A percentile compares a stretch with the other conserved stretches of the same genome.
These are phyloP conservation scores for Tricholoma bakamatsutake DNA, from an alignment of 768 basidiomycete species.

Conservation along the genomic window DNA sequence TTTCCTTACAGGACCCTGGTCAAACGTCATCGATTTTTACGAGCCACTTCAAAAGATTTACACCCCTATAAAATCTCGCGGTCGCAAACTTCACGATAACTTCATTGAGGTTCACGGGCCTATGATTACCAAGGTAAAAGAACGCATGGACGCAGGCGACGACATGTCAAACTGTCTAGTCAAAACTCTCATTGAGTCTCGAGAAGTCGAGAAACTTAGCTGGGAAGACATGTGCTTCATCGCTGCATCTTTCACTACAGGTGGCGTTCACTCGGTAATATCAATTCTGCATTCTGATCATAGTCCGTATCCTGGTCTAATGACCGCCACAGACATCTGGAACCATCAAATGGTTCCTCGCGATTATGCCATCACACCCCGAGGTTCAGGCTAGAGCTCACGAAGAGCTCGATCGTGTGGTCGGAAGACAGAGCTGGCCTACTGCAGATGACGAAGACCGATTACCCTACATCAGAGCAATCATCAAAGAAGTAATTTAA, in stretches of 20 bases:
- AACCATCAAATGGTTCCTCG: conserved; percentile 31
- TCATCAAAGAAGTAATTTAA: conserved; percentile 20
- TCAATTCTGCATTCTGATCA: not conserved
- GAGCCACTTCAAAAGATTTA: conserved; percentile 34
- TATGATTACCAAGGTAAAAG: conserved; percentile 32
- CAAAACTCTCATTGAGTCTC: conserved; percentile 29
- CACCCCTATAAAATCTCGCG: conserved; percentile 29
- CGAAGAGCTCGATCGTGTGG: conserved; percentile 24
- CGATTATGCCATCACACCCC: conserved; percentile 25
- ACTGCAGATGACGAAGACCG: conserved; percentile 21
- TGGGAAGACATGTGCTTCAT: conserved; percentile 34
- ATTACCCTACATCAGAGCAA: conserved; percentile 29
- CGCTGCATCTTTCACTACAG: conserved; percentile 34
- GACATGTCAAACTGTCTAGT: conserved; percentile 37
- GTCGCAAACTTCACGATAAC: conserved; percentile 29
- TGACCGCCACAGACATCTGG: conserved; percentile 22
- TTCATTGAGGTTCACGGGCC: conserved; percentile 31
- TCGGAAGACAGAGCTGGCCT: conserved; percentile 24
- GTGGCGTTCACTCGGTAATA: conserved; percentile 35
- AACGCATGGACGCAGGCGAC: conserved; percentile 28
- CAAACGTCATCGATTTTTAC: conserved; percentile 40
- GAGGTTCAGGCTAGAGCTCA: conserved; percentile 23
- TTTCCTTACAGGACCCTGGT: conserved; percentile 31
- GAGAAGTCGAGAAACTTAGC: conserved; percentile 30
- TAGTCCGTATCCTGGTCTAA: not conserved